Base-by-base conservation (phyloP, 768 basidiomycete genomes). In the Termitomyces sp. region DNA sequence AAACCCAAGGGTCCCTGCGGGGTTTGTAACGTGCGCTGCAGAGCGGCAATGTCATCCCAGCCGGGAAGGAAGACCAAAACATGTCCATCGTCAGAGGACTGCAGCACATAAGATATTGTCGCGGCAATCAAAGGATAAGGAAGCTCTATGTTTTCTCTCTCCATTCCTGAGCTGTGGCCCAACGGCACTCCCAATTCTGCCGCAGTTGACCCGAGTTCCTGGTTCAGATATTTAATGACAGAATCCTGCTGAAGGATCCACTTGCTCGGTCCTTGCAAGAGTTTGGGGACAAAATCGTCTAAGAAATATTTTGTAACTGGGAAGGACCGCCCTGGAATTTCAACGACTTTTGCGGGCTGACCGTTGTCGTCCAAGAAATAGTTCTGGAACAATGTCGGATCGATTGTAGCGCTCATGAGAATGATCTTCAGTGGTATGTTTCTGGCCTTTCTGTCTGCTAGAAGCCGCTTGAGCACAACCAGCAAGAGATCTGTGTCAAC, bases 361-460 rank as follows among this genome's bases (percentile, higher is more conserved):
- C 84, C 85, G 0, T 70, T 59, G 17, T 80, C 74, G 64, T 88
- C 82, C 8, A 76, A 73, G 76, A 98, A 98, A 73, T 98, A 98
- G 11, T 79, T 73, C 66, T 90, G 87, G 81, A 97, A 98, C 25
- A 96, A 78, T 0, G 81, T 81, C 9, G 94, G 89, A 64, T 97
- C 91, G 66, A 98, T 92, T 43, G 95, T 98, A 9, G 95, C 95
- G 65, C 91, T 95, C 94, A 98, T 97, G 55, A 98, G 80, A 42
- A 97, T 72, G 60, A 98, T 77, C 70, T 94, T 94, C 70, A 98
- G 72, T 3, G 89, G 85, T 46, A 85, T 81, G 11, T 81, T 79
- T 60, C 81, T 80, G 6, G 81, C 75, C 67, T 81, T 86, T 62
- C 94, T 83, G 56, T 92, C 86, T 6, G 79, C 81, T 65, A 95